Conservation (phyloP, 192 early-diverging fungal genomes). For the Podila verticillata region DNA sequence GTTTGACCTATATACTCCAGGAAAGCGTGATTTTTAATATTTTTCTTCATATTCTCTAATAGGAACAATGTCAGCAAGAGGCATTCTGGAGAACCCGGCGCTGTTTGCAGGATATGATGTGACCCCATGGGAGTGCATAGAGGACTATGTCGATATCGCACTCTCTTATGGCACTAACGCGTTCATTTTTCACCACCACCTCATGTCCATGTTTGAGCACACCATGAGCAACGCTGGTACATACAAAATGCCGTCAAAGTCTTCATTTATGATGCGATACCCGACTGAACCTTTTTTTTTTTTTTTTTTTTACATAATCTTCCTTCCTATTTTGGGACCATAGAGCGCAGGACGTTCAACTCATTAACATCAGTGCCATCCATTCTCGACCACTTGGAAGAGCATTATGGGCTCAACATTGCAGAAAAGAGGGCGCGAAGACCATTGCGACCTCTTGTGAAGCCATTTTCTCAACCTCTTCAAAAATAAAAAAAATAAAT, state of each 20-base stretch:
- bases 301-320: background rate
- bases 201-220: conserved; percentile 95
- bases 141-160: conserved; percentile 74
- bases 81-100: conserved; percentile 92
- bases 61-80: conserved; percentile 92
- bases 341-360: conserved; percentile 91
- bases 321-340: background rate
- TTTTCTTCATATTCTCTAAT: background rate
- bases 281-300: no score
- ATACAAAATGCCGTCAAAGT: background rate
- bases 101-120: conserved; percentile 84
- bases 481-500: background rate
- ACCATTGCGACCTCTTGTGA: background rate
- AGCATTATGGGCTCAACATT: conserved; percentile 57
- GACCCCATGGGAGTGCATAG: conserved; percentile 85
- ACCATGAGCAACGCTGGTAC: conserved; percentile 74
- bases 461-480: background rate
- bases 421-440: conserved; percentile 4
- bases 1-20: background rate
- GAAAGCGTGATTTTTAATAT: conserved; percentile 3
- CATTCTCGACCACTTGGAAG: conserved; percentile 81
- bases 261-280: background rate
- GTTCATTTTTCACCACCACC: conserved; percentile 93
- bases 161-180: conserved; percentile 84
- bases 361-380: conserved; percentile 78